These are phyloP conservation scores for Saccharum spontaneum DNA, from an alignment of 176 grass and related monocot genomes.

Conservation along the genomic window DNA sequence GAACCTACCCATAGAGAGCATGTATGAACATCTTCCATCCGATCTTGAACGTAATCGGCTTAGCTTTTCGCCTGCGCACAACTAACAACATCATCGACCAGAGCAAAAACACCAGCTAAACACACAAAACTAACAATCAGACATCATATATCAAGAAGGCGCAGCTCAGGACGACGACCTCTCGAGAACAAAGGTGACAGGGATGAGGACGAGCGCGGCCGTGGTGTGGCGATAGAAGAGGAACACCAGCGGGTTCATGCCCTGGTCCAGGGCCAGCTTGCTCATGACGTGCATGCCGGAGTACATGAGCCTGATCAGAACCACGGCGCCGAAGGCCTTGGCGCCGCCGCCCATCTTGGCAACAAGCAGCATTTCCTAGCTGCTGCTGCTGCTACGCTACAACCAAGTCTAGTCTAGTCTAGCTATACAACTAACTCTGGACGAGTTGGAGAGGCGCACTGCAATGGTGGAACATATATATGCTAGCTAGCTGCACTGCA, in stretches of 20 bases:
- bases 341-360: conserved; percentile 30
- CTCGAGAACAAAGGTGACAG: conserved; percentile 53
- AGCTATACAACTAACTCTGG: not conserved
- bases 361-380: not conserved
- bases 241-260: conserved; percentile 68
- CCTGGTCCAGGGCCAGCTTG: conserved; percentile 59
- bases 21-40: conserved; percentile 63
- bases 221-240: conserved; percentile 72
- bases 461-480: conserved; percentile 4
- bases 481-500: not conserved
- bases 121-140: not conserved
- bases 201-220: conserved; percentile 55
- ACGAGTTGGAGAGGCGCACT: not conserved
- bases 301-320: conserved; percentile 70
- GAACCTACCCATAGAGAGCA: conserved; percentile 64
- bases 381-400: not conserved
- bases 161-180: conserved; percentile 28
- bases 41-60: conserved; percentile 49
- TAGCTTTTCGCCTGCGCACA: conserved; percentile 52
- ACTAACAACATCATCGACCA: not conserved
- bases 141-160: not conserved
- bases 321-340: conserved; percentile 38
- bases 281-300: conserved; percentile 61
- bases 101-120: not conserved
- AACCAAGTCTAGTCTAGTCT: not conserved